Percentiles rank a stretch among this genome's conserved stretches.
phyloP scores from a whole-genome alignment of 2,329 filamentous ascomycete species.

The Orbilia ellipsospora region DNA sequence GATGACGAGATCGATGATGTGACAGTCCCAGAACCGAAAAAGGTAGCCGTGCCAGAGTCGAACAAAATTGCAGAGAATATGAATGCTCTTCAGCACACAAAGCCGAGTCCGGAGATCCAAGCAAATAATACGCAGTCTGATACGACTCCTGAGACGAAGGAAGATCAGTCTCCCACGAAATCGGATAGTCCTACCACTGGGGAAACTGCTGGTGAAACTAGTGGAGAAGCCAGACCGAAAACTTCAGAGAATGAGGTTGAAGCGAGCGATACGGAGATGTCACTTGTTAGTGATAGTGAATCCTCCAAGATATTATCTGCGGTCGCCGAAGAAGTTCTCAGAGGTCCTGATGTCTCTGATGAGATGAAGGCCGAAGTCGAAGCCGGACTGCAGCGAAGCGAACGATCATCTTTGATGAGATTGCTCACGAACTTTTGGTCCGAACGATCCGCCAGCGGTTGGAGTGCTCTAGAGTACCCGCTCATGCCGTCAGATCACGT shows the following conservation, averaged over 20 bases:
- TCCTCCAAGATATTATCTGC: slow-evolving; percentile 54
- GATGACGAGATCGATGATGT: slow-evolving; percentile 56
- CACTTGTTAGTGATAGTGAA: slow-evolving; percentile 74
- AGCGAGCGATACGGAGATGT: slow-evolving; percentile 78
- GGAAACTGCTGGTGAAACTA: slow-evolving; percentile 25
- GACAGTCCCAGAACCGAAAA: slow-evolving; percentile 55
- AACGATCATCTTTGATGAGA: slow-evolving; percentile 92
- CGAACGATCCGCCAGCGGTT: slow-evolving; percentile 93
- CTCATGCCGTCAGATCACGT: slow-evolving; percentile 85
- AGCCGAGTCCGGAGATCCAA: slow-evolving; percentile 30
- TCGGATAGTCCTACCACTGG: slow-evolving; percentile 2
- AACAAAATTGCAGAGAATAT: slow-evolving; percentile 58
- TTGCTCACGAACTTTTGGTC: slow-evolving; percentile 98
- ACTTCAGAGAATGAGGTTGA: slow-evolving; percentile 66
- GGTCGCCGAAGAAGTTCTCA: slow-evolving; percentile 64
- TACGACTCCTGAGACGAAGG: slow-evolving; percentile 14
- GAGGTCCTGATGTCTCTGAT: slow-evolving; percentile 60
- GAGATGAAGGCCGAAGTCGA: slow-evolving; percentile 67
- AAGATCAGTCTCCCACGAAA: slow-evolving; percentile 15
- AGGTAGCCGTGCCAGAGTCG: slow-evolving; percentile 56
- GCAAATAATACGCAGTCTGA: slow-evolving; percentile 12
- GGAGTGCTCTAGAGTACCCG: slow-evolving; percentile 91
- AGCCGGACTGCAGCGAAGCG: slow-evolving; percentile 84
- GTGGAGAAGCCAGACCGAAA: slow-evolving; percentile 34
- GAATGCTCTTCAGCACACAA: slow-evolving; percentile 52